Percentiles rank a stretch among this genome's conserved stretches.
These are phyloP conservation scores for Elymus sibiricus DNA, from an alignment of 176 grass and related monocot genomes.

Conservation along the genomic window DNA sequence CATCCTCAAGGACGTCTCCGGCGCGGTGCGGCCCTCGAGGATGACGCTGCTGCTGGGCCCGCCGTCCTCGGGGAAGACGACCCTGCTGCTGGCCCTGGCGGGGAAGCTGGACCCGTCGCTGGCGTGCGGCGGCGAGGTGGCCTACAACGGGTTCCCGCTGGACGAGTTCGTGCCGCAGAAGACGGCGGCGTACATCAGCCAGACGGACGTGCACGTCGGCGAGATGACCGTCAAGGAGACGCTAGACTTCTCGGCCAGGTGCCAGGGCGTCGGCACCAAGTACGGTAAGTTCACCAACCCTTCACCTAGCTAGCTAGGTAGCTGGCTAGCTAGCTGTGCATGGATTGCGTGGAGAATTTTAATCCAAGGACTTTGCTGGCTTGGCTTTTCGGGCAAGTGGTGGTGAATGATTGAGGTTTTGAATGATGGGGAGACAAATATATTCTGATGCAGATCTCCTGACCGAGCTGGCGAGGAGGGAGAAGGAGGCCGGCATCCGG, in stretches of 20 bases:
- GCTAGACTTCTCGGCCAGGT: slow-evolving; percentile 92
- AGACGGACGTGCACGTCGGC: slow-evolving; percentile 86
- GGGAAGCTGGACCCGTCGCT: slow-evolving; percentile 81
- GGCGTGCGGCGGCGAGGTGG: slow-evolving; percentile 47
- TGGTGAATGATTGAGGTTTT: background rate
- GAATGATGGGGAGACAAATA: background rate
- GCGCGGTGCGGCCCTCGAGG: slow-evolving; percentile 55
- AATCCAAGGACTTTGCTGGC: background rate
- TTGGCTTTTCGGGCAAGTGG: background rate
- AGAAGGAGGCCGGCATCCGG: slow-evolving; percentile 74
- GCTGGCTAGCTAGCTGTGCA: background rate
- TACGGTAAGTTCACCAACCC: slow-evolving; percentile 42
- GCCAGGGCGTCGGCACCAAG: slow-evolving; percentile 86
- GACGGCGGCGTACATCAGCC: slow-evolving; percentile 98
- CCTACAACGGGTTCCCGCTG: slow-evolving; percentile 74
- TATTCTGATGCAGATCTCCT: slow-evolving; percentile 57
- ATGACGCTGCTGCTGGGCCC: slow-evolving; percentile 95
- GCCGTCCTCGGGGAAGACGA: slow-evolving; percentile 96
- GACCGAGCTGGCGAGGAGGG: slow-evolving; percentile 77
- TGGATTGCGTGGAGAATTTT: background rate
- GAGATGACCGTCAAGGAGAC: slow-evolving; percentile 99
- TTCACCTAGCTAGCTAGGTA: background rate
- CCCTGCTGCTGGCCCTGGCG: slow-evolving; percentile 77
- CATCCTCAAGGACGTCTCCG: slow-evolving; percentile 68
- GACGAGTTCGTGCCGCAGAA: slow-evolving; percentile 91